phyloP scores from a whole-genome alignment of 2,329 filamentous ascomycete genomes.

The Paraconiothyrium sp. region DNA sequence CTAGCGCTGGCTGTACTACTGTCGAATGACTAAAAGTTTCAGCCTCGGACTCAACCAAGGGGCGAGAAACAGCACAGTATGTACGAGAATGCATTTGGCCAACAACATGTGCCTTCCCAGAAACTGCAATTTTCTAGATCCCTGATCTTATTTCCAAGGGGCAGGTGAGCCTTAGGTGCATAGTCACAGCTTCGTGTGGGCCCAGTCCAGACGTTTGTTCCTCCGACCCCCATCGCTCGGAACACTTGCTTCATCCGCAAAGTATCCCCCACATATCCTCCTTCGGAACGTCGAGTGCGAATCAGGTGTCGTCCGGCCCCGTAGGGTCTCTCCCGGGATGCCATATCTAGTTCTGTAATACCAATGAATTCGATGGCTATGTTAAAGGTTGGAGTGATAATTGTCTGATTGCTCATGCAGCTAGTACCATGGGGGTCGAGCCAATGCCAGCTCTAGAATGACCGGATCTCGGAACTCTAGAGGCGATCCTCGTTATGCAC shows the following conservation, averaged over 20 bases:
- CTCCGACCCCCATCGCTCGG: slow-evolving; percentile 1
- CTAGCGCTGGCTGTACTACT: not conserved
- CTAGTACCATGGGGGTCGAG: not conserved
- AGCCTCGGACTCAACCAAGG: not conserved
- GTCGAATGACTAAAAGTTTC: not conserved
- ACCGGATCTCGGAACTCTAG: not conserved
- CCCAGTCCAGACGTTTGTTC: not conserved
- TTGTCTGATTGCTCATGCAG: not conserved
- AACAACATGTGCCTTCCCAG: not conserved
- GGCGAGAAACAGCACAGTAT: not conserved
- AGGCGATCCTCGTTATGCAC: not conserved
- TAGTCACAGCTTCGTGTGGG: not conserved
- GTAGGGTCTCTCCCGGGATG: not conserved
- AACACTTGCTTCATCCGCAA: slow-evolving; percentile 4
- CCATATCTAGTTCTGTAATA: not conserved
- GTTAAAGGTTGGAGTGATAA: not conserved
- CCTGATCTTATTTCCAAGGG: not conserved
- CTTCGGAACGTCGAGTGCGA: not conserved
- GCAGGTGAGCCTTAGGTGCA: not conserved
- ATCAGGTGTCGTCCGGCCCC: not conserved
- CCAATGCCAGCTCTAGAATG: not conserved
- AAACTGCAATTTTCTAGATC: not conserved
- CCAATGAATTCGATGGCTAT: not conserved
- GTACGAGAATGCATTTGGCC: not conserved
- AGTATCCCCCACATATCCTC: slow-evolving; percentile 3